Evolutionary conservation across 2,329 filamentous ascomycete genomes (phyloP), one percentile per base, ranked within the genome.

Genomic region (Calonectria pteridis): DNA sequence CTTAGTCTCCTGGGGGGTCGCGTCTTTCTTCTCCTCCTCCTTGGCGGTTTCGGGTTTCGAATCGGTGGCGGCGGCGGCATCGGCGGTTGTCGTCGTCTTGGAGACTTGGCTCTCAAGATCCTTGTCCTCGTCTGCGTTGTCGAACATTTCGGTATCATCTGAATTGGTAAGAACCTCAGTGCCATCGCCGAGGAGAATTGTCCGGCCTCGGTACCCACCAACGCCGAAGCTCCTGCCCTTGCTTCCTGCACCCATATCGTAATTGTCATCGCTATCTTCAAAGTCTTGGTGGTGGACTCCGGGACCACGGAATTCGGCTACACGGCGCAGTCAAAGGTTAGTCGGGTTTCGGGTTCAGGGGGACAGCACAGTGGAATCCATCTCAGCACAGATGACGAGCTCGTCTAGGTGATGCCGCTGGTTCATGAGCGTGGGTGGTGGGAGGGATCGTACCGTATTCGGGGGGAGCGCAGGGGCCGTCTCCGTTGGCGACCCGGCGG

Each of bases 391-490:
- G 26, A 55, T 50, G 59, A 58, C 66, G 67, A 26, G 58, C 23
- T 40, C 31, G 49, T 35, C 33, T 14, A 53, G 59, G 43, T 18
- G 62, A 62, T 62, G 33, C 59, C 37, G 63, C 33, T 67, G 58
- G 59, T 31, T 40, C 31, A 37, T 64, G 33, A 20, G 49, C 28
- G n/a, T 29, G 71, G 72, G 72, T 67, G 71, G 83, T 85, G 86
- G 87, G 84, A 77, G 84, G 84, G 88, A 87, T 92, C 95, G 93
- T 96, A 96, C 97, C 97, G 89, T 98, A 99, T 93, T 99, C 97
- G 83, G 96, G 97, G 87, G 97, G 97, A 85, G 97, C 97, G 89
- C 96, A 98, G 84, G 97, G 97, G 82, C 97, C 97, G 87, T 99
- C 97, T 86, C 96, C 97, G 84, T 96, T 96, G 81, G 96, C 95